Percentiles rank a stretch among this genome's conserved stretches.
Conservation (phyloP, 164 flowering plant species). For the Protea cynaroides region DNA sequence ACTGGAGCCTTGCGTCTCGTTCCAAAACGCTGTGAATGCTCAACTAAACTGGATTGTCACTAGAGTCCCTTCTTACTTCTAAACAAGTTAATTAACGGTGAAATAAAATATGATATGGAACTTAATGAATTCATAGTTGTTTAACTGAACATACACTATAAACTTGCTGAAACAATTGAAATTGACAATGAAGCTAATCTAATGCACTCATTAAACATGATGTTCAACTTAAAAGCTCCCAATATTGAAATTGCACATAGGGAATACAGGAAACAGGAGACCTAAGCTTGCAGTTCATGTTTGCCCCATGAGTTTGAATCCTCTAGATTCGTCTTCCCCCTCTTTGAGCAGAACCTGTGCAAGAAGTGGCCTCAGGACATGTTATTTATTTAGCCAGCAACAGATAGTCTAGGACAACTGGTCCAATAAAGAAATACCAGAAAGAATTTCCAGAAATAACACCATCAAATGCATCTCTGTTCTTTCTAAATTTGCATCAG, state of each 20-base stretch:
- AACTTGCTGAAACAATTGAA: neutral
- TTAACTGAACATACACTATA: neutral
- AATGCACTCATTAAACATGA: neutral
- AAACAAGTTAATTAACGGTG: too few species aligned
- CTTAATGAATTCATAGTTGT: neutral
- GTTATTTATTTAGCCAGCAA: neutral
- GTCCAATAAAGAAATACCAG: neutral
- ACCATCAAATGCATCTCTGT: neutral
- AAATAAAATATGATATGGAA: neutral
- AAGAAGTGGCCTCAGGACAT: neutral
- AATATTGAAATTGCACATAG: neutral
- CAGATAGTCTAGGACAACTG: neutral
- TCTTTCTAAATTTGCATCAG: constrained; percentile 15
- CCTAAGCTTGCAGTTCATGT: neutral
- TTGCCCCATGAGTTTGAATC: neutral
- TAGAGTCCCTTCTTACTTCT: too few species aligned
- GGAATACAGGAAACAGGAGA: neutral
- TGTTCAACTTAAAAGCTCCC: neutral
- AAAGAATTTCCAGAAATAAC: neutral
- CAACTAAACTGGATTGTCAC: too few species aligned
- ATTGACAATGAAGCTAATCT: neutral
- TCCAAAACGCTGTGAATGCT: too few species aligned
- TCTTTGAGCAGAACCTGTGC: neutral
- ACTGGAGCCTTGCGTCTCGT: too few species aligned
- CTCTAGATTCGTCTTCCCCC: neutral